Evolutionary conservation across 2,329 filamentous ascomycete genomes (phyloP).

Genomic region (Cladosporium sphaerospermum): DNA sequence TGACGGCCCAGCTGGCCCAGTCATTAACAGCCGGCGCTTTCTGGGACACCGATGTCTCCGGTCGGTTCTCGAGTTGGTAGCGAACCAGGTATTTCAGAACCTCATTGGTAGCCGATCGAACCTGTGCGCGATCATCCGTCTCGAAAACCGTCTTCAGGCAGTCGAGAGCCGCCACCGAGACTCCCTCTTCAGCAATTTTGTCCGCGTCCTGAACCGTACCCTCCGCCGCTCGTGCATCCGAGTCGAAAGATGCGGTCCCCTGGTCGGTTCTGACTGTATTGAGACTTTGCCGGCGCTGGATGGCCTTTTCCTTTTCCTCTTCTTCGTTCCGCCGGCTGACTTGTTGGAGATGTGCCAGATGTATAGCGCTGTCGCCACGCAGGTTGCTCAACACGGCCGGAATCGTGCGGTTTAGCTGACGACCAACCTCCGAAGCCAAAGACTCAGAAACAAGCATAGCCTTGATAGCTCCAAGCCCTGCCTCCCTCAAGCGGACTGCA

Average conservation of each 20-base stretch:
- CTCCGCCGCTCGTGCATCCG: constrained; percentile 60
- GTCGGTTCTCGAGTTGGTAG: constrained; percentile 18
- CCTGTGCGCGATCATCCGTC: constrained; percentile 73
- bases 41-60: constrained; percentile 35
- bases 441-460: constrained; percentile 75
- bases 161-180: constrained; percentile 74
- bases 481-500: constrained; percentile 55
- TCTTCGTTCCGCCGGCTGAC: constrained; percentile 63
- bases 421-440: constrained; percentile 65
- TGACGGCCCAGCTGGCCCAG: constrained; percentile 63
- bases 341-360: constrained; percentile 62
- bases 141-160: constrained; percentile 83
- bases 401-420: constrained; percentile 71
- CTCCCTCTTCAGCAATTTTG: constrained; percentile 81
- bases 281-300: constrained; percentile 67
- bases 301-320: constrained; percentile 58
- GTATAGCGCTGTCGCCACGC: constrained; percentile 65
- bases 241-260: constrained; percentile 30
- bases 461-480: constrained; percentile 63
- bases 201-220: constrained; percentile 83
- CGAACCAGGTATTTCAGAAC: constrained; percentile 65
- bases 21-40: constrained; percentile 27
- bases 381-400: constrained; percentile 84
- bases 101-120: constrained; percentile 67
- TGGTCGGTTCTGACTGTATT: constrained; percentile 62